Conservation (phyloP, 768 basidiomycete genomes). For the Mycena vitilis region DNA sequence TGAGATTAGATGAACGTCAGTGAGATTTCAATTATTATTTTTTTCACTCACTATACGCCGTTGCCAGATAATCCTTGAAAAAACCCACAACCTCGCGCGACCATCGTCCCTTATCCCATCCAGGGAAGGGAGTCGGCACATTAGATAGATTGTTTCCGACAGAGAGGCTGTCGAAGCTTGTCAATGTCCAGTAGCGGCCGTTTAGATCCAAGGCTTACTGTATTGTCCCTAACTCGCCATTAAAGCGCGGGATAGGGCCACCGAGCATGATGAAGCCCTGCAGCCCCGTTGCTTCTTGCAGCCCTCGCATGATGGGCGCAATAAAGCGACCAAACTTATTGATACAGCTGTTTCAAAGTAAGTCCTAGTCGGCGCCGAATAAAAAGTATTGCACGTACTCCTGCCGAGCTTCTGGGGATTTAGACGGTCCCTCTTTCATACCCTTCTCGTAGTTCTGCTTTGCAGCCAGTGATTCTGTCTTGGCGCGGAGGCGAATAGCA, state of each 20-base stretch:
- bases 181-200: too few relatives aligned
- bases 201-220: too few relatives aligned
- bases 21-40: constrained; percentile 5
- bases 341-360: constrained; percentile 3
- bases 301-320: constrained; percentile 12
- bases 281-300: constrained; percentile 13
- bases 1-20: too few relatives aligned
- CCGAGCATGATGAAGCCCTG: constrained; percentile 10
- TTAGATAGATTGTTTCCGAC: not conserved
- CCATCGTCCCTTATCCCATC: constrained; percentile 5
- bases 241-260: constrained; percentile 14
- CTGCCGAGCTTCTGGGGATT: constrained; percentile 9
- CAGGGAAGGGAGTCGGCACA: constrained; percentile 4
- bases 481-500: not conserved
- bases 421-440: constrained; percentile 13
- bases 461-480: not conserved
- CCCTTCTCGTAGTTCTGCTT: not conserved
- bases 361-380: too few relatives aligned
- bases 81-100: constrained; percentile 1
- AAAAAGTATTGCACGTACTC: not conserved
- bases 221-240: constrained; percentile 12
- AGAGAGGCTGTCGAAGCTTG: constrained; percentile 11
- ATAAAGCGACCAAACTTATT: constrained; percentile 15
- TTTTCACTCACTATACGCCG: constrained; percentile 4
- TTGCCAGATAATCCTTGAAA: constrained; percentile 17